These are phyloP conservation scores for Fusarium lateritium DNA, from an alignment of 2,329 filamentous ascomycete species.

Conservation along the genomic window DNA sequence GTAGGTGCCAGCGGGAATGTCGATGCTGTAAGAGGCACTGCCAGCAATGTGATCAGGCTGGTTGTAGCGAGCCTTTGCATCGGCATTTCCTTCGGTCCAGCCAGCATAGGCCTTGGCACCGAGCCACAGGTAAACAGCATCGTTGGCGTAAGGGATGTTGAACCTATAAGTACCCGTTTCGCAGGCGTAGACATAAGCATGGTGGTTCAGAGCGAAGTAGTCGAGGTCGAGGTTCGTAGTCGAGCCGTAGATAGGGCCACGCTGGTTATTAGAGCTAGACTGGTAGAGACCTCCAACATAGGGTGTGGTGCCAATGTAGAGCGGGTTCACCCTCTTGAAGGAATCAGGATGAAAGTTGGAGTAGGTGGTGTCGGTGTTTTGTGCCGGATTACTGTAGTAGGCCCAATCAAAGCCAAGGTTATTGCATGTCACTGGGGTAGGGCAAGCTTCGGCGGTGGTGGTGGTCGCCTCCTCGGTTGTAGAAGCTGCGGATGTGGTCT, in stretches of 20 bases:
- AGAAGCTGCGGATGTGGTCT: not conserved
- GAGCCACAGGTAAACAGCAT: conserved; percentile 8
- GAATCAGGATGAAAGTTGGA: conserved; percentile 1
- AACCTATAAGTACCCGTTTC: conserved; percentile 16
- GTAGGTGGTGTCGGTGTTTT: conserved; percentile 19
- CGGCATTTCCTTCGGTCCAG: not conserved
- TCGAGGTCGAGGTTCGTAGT: rapidly evolving
- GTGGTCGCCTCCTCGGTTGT: not conserved
- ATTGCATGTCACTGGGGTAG: not conserved
- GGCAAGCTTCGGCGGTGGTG: not conserved
- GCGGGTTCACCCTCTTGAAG: not conserved
- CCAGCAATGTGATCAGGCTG: conserved; percentile 18
- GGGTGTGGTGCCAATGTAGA: not conserved
- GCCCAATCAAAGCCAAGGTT: conserved; percentile 24
- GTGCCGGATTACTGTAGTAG: conserved; percentile 3
- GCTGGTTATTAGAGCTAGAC: rapidly evolving
- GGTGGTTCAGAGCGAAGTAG: conserved; percentile 21
- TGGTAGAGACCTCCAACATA: conserved; percentile 8
- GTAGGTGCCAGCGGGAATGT: rapidly evolving
- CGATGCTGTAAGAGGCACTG: rapidly evolving
- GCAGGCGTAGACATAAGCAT: conserved; percentile 8
- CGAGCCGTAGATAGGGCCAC: not conserved
- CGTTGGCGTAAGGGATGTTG: conserved; percentile 12
- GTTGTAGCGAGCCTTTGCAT: conserved; percentile 12
- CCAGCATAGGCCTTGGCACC: not conserved